A percentile compares a stretch with the other conserved stretches of the same genome.
These are phyloP conservation scores for Pleurotus ostreatus DNA, from an alignment of 768 basidiomycete genomes.

Conservation along the genomic window DNA sequence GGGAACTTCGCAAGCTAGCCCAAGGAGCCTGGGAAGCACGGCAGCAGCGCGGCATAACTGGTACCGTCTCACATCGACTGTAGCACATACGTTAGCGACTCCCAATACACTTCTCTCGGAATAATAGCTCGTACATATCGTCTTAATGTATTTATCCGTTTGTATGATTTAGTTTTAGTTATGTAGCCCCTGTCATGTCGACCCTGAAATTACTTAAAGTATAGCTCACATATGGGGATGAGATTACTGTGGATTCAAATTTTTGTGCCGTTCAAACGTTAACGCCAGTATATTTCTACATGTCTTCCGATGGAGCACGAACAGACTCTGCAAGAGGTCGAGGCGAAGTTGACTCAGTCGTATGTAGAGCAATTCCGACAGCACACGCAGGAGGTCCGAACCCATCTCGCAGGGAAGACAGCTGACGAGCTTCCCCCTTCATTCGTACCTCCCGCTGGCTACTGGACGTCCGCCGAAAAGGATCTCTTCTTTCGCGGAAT, in stretches of 20 bases:
- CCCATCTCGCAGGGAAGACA: conserved; percentile 32
- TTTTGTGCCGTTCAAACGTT: no score
- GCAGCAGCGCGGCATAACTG: background rate
- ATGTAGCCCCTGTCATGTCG: background rate
- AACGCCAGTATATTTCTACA: background rate
- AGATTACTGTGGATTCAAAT: no score
- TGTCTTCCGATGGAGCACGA: conserved; percentile 7
- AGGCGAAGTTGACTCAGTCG: background rate
- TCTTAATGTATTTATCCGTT: no score
- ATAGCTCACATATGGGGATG: background rate
- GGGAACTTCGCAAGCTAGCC: conserved; percentile 43
- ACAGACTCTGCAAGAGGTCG: background rate
- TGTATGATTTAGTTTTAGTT: background rate
- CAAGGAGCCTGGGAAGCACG: conserved; percentile 38
- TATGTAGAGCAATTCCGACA: conserved; percentile 26
- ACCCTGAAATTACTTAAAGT: background rate
- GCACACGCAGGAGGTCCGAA: conserved; percentile 29
- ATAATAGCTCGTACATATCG: no score
- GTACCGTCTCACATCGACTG: background rate
- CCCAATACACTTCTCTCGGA: no score
- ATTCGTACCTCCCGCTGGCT: conserved; percentile 33
- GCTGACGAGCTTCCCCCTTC: conserved; percentile 23
- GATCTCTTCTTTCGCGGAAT: conserved; percentile 69
- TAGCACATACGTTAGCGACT: background rate
- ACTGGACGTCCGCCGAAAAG: conserved; percentile 71